Base-by-base conservation (phyloP, 805 yeast genomes). In the Candida vaughaniae region DNA sequence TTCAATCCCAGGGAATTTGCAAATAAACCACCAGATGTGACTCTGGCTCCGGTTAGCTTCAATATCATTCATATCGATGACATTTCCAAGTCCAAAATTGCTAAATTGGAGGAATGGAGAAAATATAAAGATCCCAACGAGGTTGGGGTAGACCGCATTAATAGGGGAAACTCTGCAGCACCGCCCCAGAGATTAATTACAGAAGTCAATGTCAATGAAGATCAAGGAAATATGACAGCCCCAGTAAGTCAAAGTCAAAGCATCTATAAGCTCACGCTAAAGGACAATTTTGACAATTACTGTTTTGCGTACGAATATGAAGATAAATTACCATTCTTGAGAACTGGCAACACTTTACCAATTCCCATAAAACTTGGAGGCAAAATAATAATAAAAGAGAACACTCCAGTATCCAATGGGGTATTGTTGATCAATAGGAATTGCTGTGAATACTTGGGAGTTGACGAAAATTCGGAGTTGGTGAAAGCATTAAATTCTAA, bases 141-240 rank as follows among this genome's bases (percentile, higher is more conserved):
- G n/a, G 80, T 75, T 3, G 75, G 75, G 11, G 78, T 76, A 2
- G 91, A 82, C 55, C 58, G 82, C 17, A 55, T 81, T 29, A 46
- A 41, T 36, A 49, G 46, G 30, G 45, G 23, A 7, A 20, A 6
- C 23, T 7, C 6, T 7, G 6, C 23, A 7, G 10, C 6, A 10
- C n/a, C n/a, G n/a, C 23, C 20, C 20, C 15, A 33, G 15, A 22
- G 25, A 20, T 51, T 78, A 11, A 70, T 77, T 20, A 59, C 77
- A 15, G 73, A 76, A 19, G 71, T 82, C 2, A 62, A 77, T 45
- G 49, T 73, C 29, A 28, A 38, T 28, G 80, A 75, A 5, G 72
- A 58, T 16, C 62, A 58, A 5, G 23, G 33, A 6, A 19, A 14
- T 2, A 18, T 7, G 4, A 12, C 22, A 18, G 12, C 16, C 18